Evolutionary conservation across 1,284 basidiomycete species (phyloP).

Genomic region (Sporisorium reilianum): DNA sequence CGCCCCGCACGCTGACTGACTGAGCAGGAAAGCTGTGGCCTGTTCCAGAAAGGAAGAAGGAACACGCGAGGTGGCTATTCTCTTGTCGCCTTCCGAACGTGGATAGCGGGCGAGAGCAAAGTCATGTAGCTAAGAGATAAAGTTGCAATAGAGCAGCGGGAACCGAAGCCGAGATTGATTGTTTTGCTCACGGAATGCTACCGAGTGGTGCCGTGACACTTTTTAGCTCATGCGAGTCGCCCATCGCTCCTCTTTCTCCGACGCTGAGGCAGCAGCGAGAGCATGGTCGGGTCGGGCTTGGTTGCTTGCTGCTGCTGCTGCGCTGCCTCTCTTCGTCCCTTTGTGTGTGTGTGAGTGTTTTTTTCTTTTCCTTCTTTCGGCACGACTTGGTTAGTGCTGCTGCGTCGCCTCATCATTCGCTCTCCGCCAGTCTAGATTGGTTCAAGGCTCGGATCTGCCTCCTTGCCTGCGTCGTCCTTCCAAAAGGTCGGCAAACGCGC

Average conservation of each 20-base stretch:
- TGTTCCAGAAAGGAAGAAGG: not conserved
- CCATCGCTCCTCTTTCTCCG: not conserved
- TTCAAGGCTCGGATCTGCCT: not conserved
- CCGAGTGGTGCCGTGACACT: no score
- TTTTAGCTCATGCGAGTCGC: conserved; percentile 4
- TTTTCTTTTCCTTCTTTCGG: not conserved
- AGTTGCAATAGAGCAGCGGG: conserved; percentile 6
- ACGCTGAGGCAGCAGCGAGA: not conserved
- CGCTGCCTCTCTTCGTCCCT: not conserved
- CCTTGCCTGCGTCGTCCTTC: not conserved
- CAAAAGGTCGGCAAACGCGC: not conserved
- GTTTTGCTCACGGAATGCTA: no score
- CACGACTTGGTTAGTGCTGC: no score
- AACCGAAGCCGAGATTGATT: conserved; percentile 6
- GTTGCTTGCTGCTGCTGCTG: no score
- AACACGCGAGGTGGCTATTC: no score
- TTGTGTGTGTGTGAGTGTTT: no score
- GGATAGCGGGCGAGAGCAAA: not conserved
- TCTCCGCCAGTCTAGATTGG: not conserved
- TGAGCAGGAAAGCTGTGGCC: not conserved
- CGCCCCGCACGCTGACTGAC: not conserved
- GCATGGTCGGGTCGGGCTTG: not conserved
- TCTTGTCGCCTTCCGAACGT: not conserved
- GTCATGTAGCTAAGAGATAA: no score
- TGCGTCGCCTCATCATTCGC: no score